Percentiles rank a stretch among this genome's conserved stretches.
Evolutionary conservation across 139 green algal species (phyloP).

Genomic region (Chlorella sp.): DNA sequence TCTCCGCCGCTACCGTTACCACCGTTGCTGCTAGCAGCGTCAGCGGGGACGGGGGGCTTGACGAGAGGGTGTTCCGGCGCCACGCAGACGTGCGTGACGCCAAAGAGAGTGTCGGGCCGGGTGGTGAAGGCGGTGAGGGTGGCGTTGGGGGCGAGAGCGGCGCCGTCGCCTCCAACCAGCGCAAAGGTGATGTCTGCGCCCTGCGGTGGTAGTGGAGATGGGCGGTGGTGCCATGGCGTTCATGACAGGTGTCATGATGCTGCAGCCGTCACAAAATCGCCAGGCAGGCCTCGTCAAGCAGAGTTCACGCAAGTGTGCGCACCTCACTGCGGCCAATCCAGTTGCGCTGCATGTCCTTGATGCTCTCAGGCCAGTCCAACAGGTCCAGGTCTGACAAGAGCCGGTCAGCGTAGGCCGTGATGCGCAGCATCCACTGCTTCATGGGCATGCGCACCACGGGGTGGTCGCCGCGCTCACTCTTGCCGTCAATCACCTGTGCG

Average conservation of each 20-base stretch:
- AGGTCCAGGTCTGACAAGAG: conserved; percentile 88
- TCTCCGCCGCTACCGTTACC: too few relatives aligned
- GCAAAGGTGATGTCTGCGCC: conserved; percentile 53
- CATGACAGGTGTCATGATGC: too few relatives aligned
- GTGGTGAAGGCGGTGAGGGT: conserved; percentile 82
- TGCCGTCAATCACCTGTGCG: conserved; percentile 72
- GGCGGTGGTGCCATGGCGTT: too few relatives aligned
- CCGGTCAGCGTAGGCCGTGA: conserved; percentile 93
- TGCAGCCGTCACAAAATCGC: too few relatives aligned
- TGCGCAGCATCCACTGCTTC: conserved; percentile 98
- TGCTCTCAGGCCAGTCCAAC: conserved; percentile 91
- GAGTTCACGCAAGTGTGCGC: too few relatives aligned
- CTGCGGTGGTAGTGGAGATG: conserved; percentile 11
- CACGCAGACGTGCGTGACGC: conserved; percentile 93
- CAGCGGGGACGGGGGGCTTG: too few relatives aligned
- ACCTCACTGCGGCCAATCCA: conserved; percentile 95
- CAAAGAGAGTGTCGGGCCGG: conserved; percentile 94
- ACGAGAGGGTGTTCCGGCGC: conserved; percentile 93
- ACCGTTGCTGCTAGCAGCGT: too few relatives aligned
- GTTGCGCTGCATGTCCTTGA: conserved; percentile 99
- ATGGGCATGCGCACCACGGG: conserved; percentile 94
- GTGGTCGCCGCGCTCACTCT: conserved; percentile 84
- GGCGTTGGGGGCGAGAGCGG: not conserved
- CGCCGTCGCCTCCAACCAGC: conserved; percentile 21
- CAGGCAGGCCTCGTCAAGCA: too few relatives aligned